Percentiles rank a stretch among this genome's conserved stretches.
Conservation (phyloP, 768 basidiomycete species). For the Auricularia sp. region DNA sequence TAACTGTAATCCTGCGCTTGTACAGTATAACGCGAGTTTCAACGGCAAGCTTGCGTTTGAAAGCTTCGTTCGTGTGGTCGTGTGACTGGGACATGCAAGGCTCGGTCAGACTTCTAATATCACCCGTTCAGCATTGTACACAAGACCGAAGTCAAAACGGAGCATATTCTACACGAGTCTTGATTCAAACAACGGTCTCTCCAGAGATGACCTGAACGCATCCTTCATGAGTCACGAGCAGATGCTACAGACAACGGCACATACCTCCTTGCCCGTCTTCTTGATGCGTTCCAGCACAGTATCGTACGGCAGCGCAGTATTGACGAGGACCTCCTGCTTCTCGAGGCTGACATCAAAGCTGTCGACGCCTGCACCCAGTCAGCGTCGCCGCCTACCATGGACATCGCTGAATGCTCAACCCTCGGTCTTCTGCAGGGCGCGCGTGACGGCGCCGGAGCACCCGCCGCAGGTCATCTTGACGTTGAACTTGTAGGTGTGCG, state of each 20-base stretch:
- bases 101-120: too few relatives aligned
- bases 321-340: constrained; percentile 65
- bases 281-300: constrained; percentile 60
- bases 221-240: background rate
- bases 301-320: constrained; percentile 50
- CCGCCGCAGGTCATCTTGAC: constrained; percentile 90
- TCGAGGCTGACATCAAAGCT: constrained; percentile 54
- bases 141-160: too few relatives aligned
- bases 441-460: constrained; percentile 73
- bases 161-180: too few relatives aligned
- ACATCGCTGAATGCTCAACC: constrained; percentile 17
- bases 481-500: constrained; percentile 62
- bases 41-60: too few relatives aligned
- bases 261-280: constrained; percentile 88
- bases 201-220: constrained; percentile 37
- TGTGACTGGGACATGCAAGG: too few relatives aligned
- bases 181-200: constrained; percentile 25
- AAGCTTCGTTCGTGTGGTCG: too few relatives aligned
- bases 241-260: constrained; percentile 6
- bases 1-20: too few relatives aligned
- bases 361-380: constrained; percentile 35
- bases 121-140: too few relatives aligned
- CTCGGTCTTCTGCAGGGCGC: constrained; percentile 64
- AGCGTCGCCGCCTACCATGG: constrained; percentile 1
- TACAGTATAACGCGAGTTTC: too few relatives aligned